Evolutionary conservation across 2,329 filamentous ascomycete species (phyloP), one percentile per base, ranked within the genome.

Genomic region (Aureobasidium sp.): DNA sequence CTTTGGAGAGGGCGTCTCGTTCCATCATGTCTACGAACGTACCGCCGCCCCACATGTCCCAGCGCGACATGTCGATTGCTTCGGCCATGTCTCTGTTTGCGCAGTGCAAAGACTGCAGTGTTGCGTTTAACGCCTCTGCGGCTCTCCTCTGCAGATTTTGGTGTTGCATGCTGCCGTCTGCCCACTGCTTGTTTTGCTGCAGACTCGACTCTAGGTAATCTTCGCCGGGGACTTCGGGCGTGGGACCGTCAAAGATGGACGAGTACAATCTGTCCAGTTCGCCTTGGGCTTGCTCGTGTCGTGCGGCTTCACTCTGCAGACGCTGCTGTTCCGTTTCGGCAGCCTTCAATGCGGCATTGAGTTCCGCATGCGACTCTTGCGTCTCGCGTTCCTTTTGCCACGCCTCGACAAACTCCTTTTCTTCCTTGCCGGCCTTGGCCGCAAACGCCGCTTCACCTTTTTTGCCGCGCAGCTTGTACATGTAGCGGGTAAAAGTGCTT

Each of bases 371-470:
- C 53, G 76, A 67, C 42, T 78, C 75, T 49, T 77, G 75, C 45
- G 78, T 77, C 27, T 78, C 74, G 27, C 80, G 75, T 62, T 80
- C 75, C 34, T 77, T 70, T 63, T 82, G 78, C 51, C 82, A 74
- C 0, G 78, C 82, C 49, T 81, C 77, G 29, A 82, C 75, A 69
- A 83, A 85, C 64, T 84, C 82, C 47, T 73, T 71, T 69, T 84
- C 82, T 69, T 84, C 82, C 64, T 80, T 81, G 53, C 77, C 76
- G 15, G 81, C 79, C 55, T 75, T 76, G n/a, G 76, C 75, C 17
- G 74, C 71, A 65, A 82, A 82, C 56, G 78, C 77, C n/a, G 77
- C 78, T 36, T 68, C 61, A 20, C 69, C 68, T 45, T 75, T 75
- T 64, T 78, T 78, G 31, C 82, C 79, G 5, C 77, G 74, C 11